Conservation (phyloP, 1,139 yeast genomes). For the Nakaseomyces kungkrabaensis region DNA sequence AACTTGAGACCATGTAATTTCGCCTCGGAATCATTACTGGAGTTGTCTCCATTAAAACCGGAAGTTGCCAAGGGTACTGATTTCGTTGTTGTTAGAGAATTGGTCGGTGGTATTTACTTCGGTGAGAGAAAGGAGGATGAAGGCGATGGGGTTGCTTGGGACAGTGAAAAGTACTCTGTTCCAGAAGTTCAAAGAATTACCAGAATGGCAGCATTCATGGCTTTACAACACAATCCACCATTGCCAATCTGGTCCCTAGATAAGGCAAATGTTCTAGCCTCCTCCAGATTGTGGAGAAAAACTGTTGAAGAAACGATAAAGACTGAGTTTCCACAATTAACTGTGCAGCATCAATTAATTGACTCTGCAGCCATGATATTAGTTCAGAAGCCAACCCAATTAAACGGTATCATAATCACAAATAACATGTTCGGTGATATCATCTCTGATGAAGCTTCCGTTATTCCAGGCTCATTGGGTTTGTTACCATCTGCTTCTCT, state of each 20-base stretch:
- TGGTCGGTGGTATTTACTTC: conserved; percentile 95
- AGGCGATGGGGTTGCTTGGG: conserved; percentile 80
- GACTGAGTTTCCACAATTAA: conserved; percentile 81
- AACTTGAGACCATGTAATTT: conserved; percentile 94
- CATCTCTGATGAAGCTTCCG: conserved; percentile 94
- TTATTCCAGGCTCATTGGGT: conserved; percentile 94
- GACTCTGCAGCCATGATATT: conserved; percentile 98
- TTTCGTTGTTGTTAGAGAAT: conserved; percentile 86
- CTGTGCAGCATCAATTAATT: conserved; percentile 83
- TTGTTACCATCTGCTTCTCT: conserved; percentile 92
- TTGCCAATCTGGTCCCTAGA: conserved; percentile 91
- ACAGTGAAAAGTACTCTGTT: conserved; percentile 84
- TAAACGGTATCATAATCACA: conserved; percentile 86
- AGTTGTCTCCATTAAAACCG: conserved; percentile 76
- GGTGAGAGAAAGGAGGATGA: conserved; percentile 92
- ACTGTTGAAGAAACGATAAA: conserved; percentile 78
- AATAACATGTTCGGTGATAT: conserved; percentile 98
- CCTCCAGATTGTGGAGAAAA: conserved; percentile 91
- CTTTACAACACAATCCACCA: conserved; percentile 87
- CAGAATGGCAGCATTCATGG: conserved; percentile 96
- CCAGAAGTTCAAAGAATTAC: conserved; percentile 90
- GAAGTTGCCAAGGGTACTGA: conserved; percentile 84
- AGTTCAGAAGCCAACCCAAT: conserved; percentile 77
- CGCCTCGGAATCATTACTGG: conserved; percentile 75
- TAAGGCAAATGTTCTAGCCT: conserved; percentile 94